Base-by-base conservation (phyloP, 2,329 filamentous ascomycete species). In the Claviceps fusiformis region DNA sequence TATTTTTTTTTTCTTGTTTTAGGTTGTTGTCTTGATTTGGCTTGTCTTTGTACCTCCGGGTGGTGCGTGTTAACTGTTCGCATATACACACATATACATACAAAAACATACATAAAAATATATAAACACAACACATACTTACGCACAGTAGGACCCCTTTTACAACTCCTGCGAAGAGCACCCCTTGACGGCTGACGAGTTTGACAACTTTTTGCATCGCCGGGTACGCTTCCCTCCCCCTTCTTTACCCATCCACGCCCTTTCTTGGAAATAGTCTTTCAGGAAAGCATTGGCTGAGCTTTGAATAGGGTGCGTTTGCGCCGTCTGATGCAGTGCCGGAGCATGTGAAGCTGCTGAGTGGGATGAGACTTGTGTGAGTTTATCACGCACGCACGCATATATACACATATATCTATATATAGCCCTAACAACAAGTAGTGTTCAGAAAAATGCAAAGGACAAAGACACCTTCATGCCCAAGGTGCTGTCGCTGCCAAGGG, bases 381-480 rank as follows among this genome's bases (percentile, higher is more conserved):
- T 27, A 7, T 29, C 37, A 7, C 37, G 6, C 15, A 15, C 37
- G 17, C 37, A 17, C 37, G 17, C 37, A 17, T 4, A 17, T 6
- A 41, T 37, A 41, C 1, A 41, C 13, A 17, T 2, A 33, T 33
- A 33, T 33, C 5, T 2, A 33, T 33, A 33, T 33, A 33, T 8
- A 15, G 7, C 11, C 35, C 37, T 41, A 13, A 41, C 37, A 41
- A 29, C 4, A 8, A 1, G 4, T 61, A 82, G 80, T 48, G 70
- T 82, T 29, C 80, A 83, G 61, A 75, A 75, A 59, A 73, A 80
- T 60, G 80, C 79, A 49, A 68, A 73, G 55, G 68, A 83, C 52
- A 71, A 73, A 15, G 76, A 84, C 51, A 84, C 81, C 0, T 85
- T 85, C 59, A 69, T 73, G 27, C 73, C 79, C 17, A 70, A 75